phyloP scores from a whole-genome alignment of 768 basidiomycete genomes.

The Cyclocybe cylindracea region DNA sequence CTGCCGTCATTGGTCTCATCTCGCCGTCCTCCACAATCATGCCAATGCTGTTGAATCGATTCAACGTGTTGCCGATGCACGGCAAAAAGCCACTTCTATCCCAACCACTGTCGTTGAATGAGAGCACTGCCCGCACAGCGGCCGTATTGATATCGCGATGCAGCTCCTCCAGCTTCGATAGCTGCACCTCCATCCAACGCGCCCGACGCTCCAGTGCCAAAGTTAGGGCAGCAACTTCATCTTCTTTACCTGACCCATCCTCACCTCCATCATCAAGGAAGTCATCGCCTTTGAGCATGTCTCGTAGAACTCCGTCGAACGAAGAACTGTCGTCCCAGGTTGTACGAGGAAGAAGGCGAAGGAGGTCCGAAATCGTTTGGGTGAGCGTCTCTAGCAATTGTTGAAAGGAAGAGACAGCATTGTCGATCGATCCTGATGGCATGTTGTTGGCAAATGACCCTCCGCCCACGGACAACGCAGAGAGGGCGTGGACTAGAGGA shows the following conservation, averaged over 20 bases:
- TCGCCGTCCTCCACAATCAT: constrained; percentile 49
- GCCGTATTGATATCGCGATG: constrained; percentile 91
- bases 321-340: constrained; percentile 92
- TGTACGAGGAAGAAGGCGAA: constrained; percentile 82
- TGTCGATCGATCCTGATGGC: constrained; percentile 87
- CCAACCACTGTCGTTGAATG: constrained; percentile 87
- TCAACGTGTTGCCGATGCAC: constrained; percentile 65
- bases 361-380: constrained; percentile 84
- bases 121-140: constrained; percentile 77
- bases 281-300: constrained; percentile 89
- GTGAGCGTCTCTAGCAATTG: constrained; percentile 86
- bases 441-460: constrained; percentile 83
- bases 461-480: constrained; percentile 82
- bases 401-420: constrained; percentile 88
- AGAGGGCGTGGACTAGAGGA: constrained; percentile 82
- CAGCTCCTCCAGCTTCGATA: constrained; percentile 85
- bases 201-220: constrained; percentile 86
- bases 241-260: constrained; percentile 66
- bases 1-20: constrained; percentile 55
- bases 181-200: constrained; percentile 90
- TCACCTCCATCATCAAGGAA: constrained; percentile 77
- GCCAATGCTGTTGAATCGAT: constrained; percentile 69
- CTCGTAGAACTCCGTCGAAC: constrained; percentile 81
- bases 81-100: constrained; percentile 71
- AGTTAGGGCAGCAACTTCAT: constrained; percentile 84